Evolutionary conservation across 2,329 filamentous ascomycete genomes (phyloP).

Genomic region (Ustulina deusta): DNA sequence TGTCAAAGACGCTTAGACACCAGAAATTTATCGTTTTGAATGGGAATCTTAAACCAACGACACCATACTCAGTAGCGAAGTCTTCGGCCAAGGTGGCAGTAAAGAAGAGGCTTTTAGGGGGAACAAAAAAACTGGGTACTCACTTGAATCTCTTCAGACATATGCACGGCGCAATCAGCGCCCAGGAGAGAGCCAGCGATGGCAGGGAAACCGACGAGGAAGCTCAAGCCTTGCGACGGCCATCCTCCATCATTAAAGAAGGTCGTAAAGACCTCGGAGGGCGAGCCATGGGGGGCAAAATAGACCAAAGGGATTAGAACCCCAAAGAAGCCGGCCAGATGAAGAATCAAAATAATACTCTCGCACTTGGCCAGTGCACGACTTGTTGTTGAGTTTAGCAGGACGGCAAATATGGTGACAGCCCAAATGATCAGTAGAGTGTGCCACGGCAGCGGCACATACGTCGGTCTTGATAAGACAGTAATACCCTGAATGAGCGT

Average conservation of each 20-base stretch:
- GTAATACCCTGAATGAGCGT: slow-evolving; percentile 46
- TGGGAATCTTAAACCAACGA: not conserved
- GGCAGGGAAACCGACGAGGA: slow-evolving; percentile 44
- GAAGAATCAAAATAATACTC: slow-evolving; percentile 9
- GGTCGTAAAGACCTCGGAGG: slow-evolving; percentile 34
- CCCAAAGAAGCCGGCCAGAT: slow-evolving; percentile 22
- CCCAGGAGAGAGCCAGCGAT: slow-evolving; percentile 34
- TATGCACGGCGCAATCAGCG: slow-evolving; percentile 44
- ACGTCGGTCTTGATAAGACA: slow-evolving; percentile 37
- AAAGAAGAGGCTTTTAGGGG: not conserved
- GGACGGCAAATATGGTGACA: slow-evolving; percentile 33
- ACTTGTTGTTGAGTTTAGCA: slow-evolving; percentile 39
- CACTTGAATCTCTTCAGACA: slow-evolving; percentile 44
- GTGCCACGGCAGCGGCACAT: slow-evolving; percentile 43
- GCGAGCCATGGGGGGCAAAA: slow-evolving; percentile 1
- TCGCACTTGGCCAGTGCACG: slow-evolving; percentile 5
- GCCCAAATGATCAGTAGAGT: slow-evolving; percentile 45
- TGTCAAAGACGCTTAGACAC: not conserved
- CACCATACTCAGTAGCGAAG: not conserved
- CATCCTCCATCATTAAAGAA: slow-evolving; percentile 61
- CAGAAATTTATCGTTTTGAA: not conserved
- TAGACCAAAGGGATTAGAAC: slow-evolving; percentile 14
- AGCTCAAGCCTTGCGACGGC: slow-evolving; percentile 58
- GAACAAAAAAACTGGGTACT: too few species aligned
- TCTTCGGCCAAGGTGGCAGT: not conserved